Conservation (phyloP, 2,329 filamentous ascomycete species). For the Neonectria punicea region DNA sequence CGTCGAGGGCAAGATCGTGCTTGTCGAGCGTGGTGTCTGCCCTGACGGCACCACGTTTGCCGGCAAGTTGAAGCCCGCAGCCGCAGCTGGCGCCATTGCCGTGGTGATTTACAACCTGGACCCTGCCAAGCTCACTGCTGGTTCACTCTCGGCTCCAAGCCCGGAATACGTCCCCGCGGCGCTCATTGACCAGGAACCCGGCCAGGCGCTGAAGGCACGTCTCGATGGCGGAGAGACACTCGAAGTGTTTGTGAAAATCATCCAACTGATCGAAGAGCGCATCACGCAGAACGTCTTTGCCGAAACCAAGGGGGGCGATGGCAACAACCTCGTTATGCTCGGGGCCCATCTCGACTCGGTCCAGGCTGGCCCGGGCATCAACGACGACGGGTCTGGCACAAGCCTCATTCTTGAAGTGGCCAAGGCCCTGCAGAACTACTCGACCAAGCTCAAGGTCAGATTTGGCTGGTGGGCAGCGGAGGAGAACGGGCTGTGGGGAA, state of each 20-base stretch:
- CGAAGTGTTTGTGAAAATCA: conserved; percentile 50
- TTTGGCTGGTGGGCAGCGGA: conserved; percentile 60
- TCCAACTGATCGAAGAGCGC: conserved; percentile 50
- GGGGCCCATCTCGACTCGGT: conserved; percentile 58
- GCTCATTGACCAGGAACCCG: conserved; percentile 46
- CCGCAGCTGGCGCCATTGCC: conserved; percentile 43
- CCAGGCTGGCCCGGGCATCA: conserved; percentile 56
- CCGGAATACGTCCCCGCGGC: conserved; percentile 44
- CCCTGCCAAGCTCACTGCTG: conserved; percentile 44
- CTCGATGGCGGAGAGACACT: conserved; percentile 47
- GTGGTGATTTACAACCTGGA: conserved; percentile 48
- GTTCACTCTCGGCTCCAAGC: conserved; percentile 40
- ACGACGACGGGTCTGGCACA: conserved; percentile 58
- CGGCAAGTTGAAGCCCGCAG: conserved; percentile 44
- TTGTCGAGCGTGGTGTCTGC: conserved; percentile 46
- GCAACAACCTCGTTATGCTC: conserved; percentile 53
- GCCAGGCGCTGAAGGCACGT: conserved; percentile 41
- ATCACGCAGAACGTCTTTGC: conserved; percentile 57
- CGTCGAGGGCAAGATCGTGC: conserved; percentile 45
- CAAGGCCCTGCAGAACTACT: conserved; percentile 50
- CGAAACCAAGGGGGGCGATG: conserved; percentile 57
- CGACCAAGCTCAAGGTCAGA: conserved; percentile 50
- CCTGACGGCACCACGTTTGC: conserved; percentile 46
- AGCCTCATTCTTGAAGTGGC: conserved; percentile 54
- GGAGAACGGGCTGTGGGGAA: conserved; percentile 53